Base-by-base conservation (phyloP, 208 protist genomes). In the Wallacemonas collosoma region DNA sequence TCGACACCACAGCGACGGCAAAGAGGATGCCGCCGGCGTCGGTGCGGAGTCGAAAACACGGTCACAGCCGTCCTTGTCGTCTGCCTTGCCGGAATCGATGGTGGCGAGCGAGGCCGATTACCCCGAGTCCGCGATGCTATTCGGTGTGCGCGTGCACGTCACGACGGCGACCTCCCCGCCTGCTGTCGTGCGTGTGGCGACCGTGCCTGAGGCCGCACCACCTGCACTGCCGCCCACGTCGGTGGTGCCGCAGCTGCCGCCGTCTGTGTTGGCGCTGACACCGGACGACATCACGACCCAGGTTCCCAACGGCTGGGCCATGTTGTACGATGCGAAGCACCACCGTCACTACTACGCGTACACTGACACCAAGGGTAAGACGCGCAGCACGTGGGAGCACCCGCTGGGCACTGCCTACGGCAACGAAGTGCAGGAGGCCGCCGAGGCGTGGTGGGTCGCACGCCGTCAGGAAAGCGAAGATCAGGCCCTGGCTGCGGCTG, bases 261-360 rank as follows among this genome's bases (percentile, higher is more conserved):
- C 50, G 51, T 36, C 47, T 8, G 60, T 63, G 50, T 15, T 68
- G 12, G 44, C 38, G 41, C 40, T 61, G 36, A 15, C 45, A 43
- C 68, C 54, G 14, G 51, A 56, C 5, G 65, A 38, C 36, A 39
- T 54, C 68, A 57, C 78, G 11, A 91, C 89, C 3, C 56, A 69
- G 47, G 80, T 94, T 17, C 89, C 89, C 3, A 57, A 53, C 15
- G 83, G 78, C 17, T 94, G 89, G 83, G 72, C 75, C 12, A 64
- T 94, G 58, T 39, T 87, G 56, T 94, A 86, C 76, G 82, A 90
- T 63, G 55, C 71, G 26, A 45, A 47, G 17, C 77, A 76, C 15
- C 78, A 82, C 45, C 86, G 86, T 5, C 82, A 91, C 75, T 94
- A 82, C 70, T 94, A 79, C 80, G 82, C 81, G 26, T 73, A 83